Conservation (phyloP, 441 rosid species). For the Mallotus repandus region DNA sequence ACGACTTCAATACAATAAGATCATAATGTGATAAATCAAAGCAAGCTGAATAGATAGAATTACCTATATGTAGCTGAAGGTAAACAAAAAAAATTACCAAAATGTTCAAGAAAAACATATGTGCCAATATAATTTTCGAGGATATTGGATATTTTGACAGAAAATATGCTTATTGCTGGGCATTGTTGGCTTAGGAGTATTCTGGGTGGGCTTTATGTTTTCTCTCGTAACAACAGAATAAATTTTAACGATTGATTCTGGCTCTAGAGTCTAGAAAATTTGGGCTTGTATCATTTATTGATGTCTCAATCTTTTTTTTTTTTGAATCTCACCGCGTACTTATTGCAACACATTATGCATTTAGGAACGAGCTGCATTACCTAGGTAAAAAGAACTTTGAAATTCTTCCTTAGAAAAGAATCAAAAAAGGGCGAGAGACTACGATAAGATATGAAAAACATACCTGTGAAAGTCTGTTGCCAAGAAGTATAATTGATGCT, state of each 20-base stretch:
- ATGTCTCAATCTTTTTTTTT: neutral
- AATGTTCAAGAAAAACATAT: neutral
- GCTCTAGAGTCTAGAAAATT: neutral
- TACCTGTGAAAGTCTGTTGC: conserved; percentile 86
- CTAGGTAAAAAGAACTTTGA: neutral
- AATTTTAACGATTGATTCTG: neutral
- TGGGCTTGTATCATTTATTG: neutral
- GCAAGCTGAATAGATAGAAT: neutral
- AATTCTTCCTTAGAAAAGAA: neutral
- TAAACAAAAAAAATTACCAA: neutral
- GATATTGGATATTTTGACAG: too few species aligned
- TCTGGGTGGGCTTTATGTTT: too few species aligned
- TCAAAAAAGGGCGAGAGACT: neutral
- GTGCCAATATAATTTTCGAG: neutral
- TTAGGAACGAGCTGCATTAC: neutral
- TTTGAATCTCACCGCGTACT: neutral
- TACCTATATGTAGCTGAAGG: neutral
- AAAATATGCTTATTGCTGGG: too few species aligned
- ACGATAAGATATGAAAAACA: neutral
- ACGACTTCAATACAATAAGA: neutral
- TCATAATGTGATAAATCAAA: neutral
- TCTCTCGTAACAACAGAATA: neutral
- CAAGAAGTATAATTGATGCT: conserved; percentile 86
- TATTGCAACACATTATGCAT: neutral
- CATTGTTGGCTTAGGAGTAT: too few species aligned